Evolutionary conservation across 192 early-diverging fungal genomes (phyloP), one percentile per base, ranked within the genome.

Genomic region (Chytriomyces confervae): DNA sequence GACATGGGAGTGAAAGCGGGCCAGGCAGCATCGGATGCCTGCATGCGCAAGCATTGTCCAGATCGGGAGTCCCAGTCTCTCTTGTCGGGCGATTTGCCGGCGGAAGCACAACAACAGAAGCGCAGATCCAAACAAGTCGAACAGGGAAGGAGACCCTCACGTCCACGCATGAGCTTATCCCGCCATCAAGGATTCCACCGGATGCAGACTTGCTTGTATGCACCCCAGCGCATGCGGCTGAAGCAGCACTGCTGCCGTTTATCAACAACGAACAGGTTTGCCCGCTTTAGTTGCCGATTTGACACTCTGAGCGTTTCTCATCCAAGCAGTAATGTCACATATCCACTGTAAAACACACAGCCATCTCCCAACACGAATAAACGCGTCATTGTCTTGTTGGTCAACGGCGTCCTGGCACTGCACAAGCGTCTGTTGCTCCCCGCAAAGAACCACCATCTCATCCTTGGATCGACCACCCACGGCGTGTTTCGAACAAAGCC

Each of bases 401-500:
- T 49, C 6, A 72, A 79, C 36, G 77, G 77, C 20, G 77, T 66
- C n/a, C 57, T 72, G 3, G 70, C 44, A 16, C 57, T 69, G 51
- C 24, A 66, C 66, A 53, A 67, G 27, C 29, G 9, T 5, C 11
- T 77, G 5, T 6, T 50, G 10, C 23, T 53, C 50, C 29, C 24
- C 24, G 6, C 2, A 9, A 60, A 6, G 16, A 20, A 1, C 23
- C 8, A 27, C 50, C n/a, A 8, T 50, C 66, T 24, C 9, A 23
- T 72, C 18, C 62, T 72, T 16, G 72, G 73, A 7, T 61, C 63
- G 8, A 66, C 50, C 7, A 75, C 79, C 13, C 79, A 76, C 65
- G 73, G 73, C 8, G 73, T 50, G 9, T 24, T 18, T 7, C 6
- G 64, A 60, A 44, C 47, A n/a, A 63, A 60, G 7, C 63, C 70